Conservation (phyloP, 2,329 filamentous ascomycete species). For the Fusarium sp. region DNA sequence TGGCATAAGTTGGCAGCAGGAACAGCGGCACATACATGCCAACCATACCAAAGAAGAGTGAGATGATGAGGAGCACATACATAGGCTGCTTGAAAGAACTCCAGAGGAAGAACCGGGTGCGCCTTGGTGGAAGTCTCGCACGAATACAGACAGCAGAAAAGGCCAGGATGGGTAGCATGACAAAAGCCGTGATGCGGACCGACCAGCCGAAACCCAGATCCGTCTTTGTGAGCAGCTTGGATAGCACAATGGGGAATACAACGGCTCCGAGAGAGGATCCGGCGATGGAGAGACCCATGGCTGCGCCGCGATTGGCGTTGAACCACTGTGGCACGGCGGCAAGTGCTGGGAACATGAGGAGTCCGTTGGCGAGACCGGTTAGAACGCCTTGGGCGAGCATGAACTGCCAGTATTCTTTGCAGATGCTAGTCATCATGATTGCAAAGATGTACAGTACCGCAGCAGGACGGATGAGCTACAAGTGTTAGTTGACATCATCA, state of each 20-base stretch:
- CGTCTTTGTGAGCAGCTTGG: slow-evolving; percentile 59
- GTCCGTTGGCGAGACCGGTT: slow-evolving; percentile 54
- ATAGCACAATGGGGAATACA: slow-evolving; percentile 61
- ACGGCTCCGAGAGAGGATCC: slow-evolving; percentile 65
- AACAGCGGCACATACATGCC: slow-evolving; percentile 38
- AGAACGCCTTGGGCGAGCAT: slow-evolving; percentile 63
- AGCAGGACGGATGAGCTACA: slow-evolving; percentile 24
- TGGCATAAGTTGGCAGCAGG: slow-evolving; percentile 67
- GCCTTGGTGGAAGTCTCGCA: slow-evolving; percentile 50
- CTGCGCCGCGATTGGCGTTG: slow-evolving; percentile 59
- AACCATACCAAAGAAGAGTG: slow-evolving; percentile 53
- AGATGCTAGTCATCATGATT: slow-evolving; percentile 42
- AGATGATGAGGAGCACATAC: slow-evolving; percentile 35
- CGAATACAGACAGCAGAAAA: slow-evolving; percentile 52
- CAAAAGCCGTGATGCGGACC: slow-evolving; percentile 63
- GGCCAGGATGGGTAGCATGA: slow-evolving; percentile 57
- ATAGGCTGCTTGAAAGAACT: slow-evolving; percentile 44
- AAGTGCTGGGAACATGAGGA: slow-evolving; percentile 59
- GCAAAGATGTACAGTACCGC: slow-evolving; percentile 28
- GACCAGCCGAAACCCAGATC: slow-evolving; percentile 63
- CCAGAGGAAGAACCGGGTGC: slow-evolving; percentile 56
- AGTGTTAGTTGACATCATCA: slow-evolving; percentile 38
- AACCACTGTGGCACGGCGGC: slow-evolving; percentile 57
- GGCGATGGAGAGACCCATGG: slow-evolving; percentile 57
- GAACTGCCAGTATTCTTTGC: slow-evolving; percentile 62